Percentiles rank a stretch among this genome's conserved stretches.
Evolutionary conservation across 768 basidiomycete species (phyloP).

Genomic region (Boletus bicolor): DNA sequence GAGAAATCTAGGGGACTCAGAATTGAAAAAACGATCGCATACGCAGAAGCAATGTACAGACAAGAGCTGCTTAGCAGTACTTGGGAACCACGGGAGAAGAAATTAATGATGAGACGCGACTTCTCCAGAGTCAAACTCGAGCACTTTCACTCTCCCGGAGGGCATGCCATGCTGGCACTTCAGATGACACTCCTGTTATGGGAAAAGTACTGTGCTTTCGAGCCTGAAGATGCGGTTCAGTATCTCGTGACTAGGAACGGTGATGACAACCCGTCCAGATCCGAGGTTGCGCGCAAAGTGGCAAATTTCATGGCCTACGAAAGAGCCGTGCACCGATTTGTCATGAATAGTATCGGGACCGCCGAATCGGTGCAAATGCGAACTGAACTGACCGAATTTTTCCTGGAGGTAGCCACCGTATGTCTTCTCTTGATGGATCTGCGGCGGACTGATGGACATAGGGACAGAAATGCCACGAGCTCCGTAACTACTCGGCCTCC

Average conservation of each 20-base stretch:
- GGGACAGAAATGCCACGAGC: conserved; percentile 40
- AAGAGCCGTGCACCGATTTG: conserved; percentile 39
- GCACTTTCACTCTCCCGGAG: conserved; percentile 35
- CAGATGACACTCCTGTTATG: conserved; percentile 43
- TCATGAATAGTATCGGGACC: conserved; percentile 36
- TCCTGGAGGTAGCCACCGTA: conserved; percentile 46
- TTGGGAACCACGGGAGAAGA: conserved; percentile 28
- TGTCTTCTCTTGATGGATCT: not conserved
- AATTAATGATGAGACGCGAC: conserved; percentile 28
- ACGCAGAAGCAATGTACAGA: conserved; percentile 19
- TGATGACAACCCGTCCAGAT: conserved; percentile 25
- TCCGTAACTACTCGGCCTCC: conserved; percentile 46
- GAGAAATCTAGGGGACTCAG: conserved; percentile 26
- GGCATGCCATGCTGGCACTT: conserved; percentile 42
- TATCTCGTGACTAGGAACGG: conserved; percentile 35
- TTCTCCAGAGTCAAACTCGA: conserved; percentile 30
- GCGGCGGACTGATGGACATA: not conserved
- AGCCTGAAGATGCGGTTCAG: conserved; percentile 42
- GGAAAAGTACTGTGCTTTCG: conserved; percentile 36
- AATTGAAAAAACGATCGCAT: conserved; percentile 24
- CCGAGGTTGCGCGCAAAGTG: conserved; percentile 30
- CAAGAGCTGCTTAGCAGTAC: conserved; percentile 16
- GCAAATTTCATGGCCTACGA: conserved; percentile 35
- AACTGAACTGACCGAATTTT: conserved; percentile 36
- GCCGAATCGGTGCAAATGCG: conserved; percentile 21